Conservation (phyloP, 805 yeast genomes). For the Diddensiella transvaalensis region DNA sequence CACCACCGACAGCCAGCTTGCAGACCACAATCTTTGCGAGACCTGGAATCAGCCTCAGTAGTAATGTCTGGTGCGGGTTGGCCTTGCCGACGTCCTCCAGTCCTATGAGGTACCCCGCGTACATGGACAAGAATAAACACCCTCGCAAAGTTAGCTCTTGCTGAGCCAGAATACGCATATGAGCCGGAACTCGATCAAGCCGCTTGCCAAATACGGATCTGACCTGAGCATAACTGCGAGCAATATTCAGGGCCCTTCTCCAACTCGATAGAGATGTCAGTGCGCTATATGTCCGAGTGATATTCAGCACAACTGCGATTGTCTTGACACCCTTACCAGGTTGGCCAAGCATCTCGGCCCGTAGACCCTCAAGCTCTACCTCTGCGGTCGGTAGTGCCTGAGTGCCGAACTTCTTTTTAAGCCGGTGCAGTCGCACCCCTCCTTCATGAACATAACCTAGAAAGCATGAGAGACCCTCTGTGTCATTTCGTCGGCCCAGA, state of each 20-base stretch:
- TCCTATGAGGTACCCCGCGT: constrained; percentile 26
- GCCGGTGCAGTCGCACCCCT: constrained; percentile 26
- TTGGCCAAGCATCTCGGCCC: constrained; percentile 23
- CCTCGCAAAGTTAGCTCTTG: constrained; percentile 26
- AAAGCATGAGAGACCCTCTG: constrained; percentile 29
- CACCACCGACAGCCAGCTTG: constrained; percentile 26
- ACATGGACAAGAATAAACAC: constrained; percentile 24
- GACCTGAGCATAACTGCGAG: constrained; percentile 27
- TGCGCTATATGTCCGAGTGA: constrained; percentile 28
- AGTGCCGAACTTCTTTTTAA: constrained; percentile 33
- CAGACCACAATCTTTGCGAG: constrained; percentile 28
- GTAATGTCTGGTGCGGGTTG: constrained; percentile 18
- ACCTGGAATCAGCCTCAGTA: constrained; percentile 30
- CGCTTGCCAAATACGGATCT: constrained; percentile 28
- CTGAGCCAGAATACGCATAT: constrained; percentile 27
- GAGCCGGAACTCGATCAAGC: constrained; percentile 25
- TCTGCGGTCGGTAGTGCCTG: constrained; percentile 33
- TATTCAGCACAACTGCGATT: constrained; percentile 29
- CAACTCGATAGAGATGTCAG: constrained; percentile 25
- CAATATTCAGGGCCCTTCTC: constrained; percentile 26
- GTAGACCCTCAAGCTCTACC: constrained; percentile 27
- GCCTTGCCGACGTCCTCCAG: constrained; percentile 21
- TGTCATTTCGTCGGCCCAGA: constrained; percentile 27
- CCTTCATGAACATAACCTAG: constrained; percentile 28
- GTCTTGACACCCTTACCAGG: constrained; percentile 29